A percentile compares a stretch with the other conserved stretches of the same genome.
phyloP scores from a whole-genome alignment of 2,329 filamentous ascomycete genomes.

The Penicillium sp. region DNA sequence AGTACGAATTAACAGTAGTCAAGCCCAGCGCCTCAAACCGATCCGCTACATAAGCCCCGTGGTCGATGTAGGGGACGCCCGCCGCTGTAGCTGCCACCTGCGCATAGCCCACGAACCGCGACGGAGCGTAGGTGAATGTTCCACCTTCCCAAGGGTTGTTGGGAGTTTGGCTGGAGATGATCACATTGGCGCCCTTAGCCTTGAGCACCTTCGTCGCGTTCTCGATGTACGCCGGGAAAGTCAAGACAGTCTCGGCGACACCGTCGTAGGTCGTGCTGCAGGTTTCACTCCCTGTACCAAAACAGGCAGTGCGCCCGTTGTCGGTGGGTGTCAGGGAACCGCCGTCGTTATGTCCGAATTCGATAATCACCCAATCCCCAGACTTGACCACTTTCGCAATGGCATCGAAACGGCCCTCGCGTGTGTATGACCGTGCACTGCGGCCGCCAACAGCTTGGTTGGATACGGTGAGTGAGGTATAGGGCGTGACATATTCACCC shows the following conservation, averaged over 20 bases:
- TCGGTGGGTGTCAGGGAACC: slow-evolving; percentile 56
- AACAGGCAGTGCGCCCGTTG: slow-evolving; percentile 62
- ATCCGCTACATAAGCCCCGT: slow-evolving; percentile 58
- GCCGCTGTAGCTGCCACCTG: slow-evolving; percentile 46
- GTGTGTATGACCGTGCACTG: slow-evolving; percentile 64
- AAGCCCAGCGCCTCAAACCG: slow-evolving; percentile 54
- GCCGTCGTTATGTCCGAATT: slow-evolving; percentile 72
- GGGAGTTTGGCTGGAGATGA: slow-evolving; percentile 60
- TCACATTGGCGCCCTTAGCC: slow-evolving; percentile 59
- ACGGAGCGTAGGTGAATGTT: slow-evolving; percentile 48
- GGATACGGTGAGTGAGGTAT: slow-evolving; percentile 51
- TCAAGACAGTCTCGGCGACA: slow-evolving; percentile 56
- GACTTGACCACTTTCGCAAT: slow-evolving; percentile 54
- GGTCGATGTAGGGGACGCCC: slow-evolving; percentile 58
- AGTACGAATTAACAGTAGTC: slow-evolving; percentile 53
- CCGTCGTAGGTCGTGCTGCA: slow-evolving; percentile 56
- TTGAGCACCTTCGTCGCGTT: slow-evolving; percentile 56
- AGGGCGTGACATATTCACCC: slow-evolving; percentile 60
- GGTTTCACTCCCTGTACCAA: slow-evolving; percentile 54
- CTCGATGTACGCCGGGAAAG: slow-evolving; percentile 60
- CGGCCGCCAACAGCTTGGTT: slow-evolving; percentile 68
- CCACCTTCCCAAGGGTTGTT: slow-evolving; percentile 64
- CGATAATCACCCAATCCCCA: slow-evolving; percentile 67
- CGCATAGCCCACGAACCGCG: slow-evolving; percentile 59
- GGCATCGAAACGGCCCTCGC: slow-evolving; percentile 63